Conservation (phyloP, 257 asterid genomes). For the Primulina tabacum region DNA sequence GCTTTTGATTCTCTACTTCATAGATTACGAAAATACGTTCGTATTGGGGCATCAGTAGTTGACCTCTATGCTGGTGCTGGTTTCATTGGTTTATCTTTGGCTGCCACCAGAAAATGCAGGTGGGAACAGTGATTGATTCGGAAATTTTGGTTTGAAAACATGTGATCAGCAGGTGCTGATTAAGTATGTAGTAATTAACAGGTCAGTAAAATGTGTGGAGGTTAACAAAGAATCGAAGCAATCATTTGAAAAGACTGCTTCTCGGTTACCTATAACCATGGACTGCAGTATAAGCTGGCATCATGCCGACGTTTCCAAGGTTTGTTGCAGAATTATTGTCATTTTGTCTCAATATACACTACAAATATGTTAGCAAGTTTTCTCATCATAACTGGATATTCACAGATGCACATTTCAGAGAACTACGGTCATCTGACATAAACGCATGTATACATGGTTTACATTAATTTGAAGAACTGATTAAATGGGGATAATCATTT, state of each 20-base stretch:
- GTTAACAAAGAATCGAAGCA: constrained; percentile 80
- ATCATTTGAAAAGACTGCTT: constrained; percentile 84
- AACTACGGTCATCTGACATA: not conserved
- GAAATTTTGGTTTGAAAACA: not conserved
- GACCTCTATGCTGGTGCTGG: constrained; percentile 99
- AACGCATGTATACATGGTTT: not conserved
- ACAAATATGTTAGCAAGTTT: not conserved
- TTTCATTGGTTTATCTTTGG: constrained; percentile 89
- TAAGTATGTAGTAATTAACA: constrained; percentile 27
- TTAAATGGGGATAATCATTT: constrained; percentile 2
- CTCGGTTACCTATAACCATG: constrained; percentile 56
- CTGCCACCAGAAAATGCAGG: constrained; percentile 85
- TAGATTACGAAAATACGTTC: constrained; percentile 74
- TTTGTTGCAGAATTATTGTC: constrained; percentile 30
- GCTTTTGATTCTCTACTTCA: constrained; percentile 85
- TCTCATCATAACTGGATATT: constrained; percentile 1
- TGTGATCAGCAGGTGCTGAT: not conserved
- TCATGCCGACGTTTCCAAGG: constrained; percentile 80
- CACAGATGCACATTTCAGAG: not conserved
- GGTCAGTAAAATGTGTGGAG: constrained; percentile 90
- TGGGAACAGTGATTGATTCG: constrained; percentile 26
- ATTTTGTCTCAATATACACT: constrained; percentile 19
- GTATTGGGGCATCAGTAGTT: constrained; percentile 79
- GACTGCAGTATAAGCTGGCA: constrained; percentile 92
- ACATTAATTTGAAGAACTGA: not conserved